Evolutionary conservation across 1,139 yeast species (phyloP).

Genomic region (Debaryomyces fabryi): DNA sequence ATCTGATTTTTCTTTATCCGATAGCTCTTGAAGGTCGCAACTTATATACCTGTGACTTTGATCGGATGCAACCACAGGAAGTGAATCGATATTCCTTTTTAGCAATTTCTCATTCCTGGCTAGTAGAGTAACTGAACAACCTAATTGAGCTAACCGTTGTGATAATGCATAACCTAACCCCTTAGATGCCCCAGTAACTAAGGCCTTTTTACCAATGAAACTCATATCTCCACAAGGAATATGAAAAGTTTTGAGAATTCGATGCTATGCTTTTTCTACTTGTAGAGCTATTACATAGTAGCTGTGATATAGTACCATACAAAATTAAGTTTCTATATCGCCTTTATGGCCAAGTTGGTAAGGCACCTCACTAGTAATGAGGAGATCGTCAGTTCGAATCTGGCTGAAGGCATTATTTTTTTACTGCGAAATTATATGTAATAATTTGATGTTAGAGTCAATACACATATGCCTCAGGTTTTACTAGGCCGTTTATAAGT

Average conservation of each 20-base stretch:
- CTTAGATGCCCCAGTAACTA: constrained; percentile 84
- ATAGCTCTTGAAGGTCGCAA: constrained; percentile 47
- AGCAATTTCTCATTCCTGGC: constrained; percentile 55
- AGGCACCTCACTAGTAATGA: constrained; percentile 93
- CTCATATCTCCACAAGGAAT: constrained; percentile 13
- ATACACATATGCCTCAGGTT: too few species aligned
- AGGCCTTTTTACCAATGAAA: constrained; percentile 36
- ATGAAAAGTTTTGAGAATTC: background rate
- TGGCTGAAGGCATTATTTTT: constrained; percentile 67
- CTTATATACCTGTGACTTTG: constrained; percentile 54
- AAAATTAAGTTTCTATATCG: constrained; percentile 10
- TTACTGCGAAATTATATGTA: background rate
- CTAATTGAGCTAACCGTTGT: constrained; percentile 54
- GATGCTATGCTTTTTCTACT: background rate
- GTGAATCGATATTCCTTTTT: constrained; percentile 27
- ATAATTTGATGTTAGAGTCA: too few species aligned
- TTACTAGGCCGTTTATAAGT: too few species aligned
- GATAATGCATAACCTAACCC: constrained; percentile 82
- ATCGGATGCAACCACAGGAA: constrained; percentile 32
- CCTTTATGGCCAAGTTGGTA: constrained; percentile 82
- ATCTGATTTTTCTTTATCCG: background rate
- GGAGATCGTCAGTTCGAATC: constrained; percentile 89
- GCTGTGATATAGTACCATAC: background rate
- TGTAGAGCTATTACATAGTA: too few species aligned
- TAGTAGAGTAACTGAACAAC: constrained; percentile 63